These are phyloP conservation scores for Aspergillus cejpii DNA, from an alignment of 2,329 filamentous ascomycete species.

Conservation along the genomic window DNA sequence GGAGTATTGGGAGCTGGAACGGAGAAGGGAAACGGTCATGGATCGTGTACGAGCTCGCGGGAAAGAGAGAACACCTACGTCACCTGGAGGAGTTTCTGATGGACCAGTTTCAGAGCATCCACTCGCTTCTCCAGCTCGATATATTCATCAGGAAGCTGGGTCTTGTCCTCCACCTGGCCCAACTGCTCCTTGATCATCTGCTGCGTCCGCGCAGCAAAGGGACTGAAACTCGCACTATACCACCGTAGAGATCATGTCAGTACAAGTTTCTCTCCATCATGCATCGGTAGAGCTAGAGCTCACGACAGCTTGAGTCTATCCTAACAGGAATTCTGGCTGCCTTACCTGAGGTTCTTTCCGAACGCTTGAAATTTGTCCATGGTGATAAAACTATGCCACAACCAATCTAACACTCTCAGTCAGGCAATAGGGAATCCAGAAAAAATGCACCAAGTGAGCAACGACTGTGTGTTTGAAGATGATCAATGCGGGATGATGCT, in stretches of 20 bases:
- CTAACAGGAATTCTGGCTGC: no score
- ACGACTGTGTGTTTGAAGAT: slow-evolving; percentile 1
- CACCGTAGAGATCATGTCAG: slow-evolving; percentile 30
- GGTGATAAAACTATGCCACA: slow-evolving; percentile 6
- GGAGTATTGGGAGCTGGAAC: slow-evolving; percentile 74
- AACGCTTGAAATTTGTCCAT: slow-evolving; percentile 68
- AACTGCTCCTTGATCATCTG: slow-evolving; percentile 98
- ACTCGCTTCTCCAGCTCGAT: slow-evolving; percentile 98
- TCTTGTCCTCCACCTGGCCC: slow-evolving; percentile 93
- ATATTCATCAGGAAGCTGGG: slow-evolving; percentile 93
- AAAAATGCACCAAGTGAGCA: background rate
- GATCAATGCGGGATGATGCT: slow-evolving; percentile 2
- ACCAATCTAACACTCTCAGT: slow-evolving; percentile 1
- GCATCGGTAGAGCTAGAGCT: no score
- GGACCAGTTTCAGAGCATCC: slow-evolving; percentile 92
- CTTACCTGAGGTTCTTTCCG: slow-evolving; percentile 63
- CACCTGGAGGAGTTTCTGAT: slow-evolving; percentile 94
- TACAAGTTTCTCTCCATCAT: slow-evolving; percentile 25
- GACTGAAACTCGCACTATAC: slow-evolving; percentile 75
- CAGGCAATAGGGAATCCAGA: background rate
- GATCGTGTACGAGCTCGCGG: background rate
- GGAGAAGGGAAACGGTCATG: slow-evolving; percentile 3
- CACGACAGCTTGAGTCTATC: no score
- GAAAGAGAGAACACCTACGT: slow-evolving; percentile 59
- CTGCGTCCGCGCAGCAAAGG: slow-evolving; percentile 87